These are phyloP conservation scores for Pichia paraexigua DNA, from an alignment of 805 yeast genomes.

Conservation along the genomic window DNA sequence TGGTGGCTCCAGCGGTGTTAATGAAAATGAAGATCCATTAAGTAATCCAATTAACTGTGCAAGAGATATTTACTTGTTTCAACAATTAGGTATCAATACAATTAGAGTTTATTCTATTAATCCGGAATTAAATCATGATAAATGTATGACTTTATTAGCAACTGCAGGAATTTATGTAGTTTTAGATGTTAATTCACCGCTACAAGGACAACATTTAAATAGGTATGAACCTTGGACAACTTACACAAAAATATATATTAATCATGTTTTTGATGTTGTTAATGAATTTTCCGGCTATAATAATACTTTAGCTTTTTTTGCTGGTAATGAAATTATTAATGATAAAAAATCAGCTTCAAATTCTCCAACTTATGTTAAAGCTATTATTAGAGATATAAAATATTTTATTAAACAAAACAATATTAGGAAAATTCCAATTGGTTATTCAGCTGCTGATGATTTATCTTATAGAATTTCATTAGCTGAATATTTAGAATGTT, in stretches of 20 bases:
- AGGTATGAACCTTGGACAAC: constrained; percentile 92
- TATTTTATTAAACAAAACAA: constrained; percentile 51
- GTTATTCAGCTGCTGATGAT: constrained; percentile 96
- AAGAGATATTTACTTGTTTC: constrained; percentile 74
- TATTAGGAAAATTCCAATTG: constrained; percentile 73
- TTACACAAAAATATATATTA: constrained; percentile 61
- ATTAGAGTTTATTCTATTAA: constrained; percentile 83
- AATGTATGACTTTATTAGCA: constrained; percentile 86
- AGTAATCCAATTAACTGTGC: constrained; percentile 68
- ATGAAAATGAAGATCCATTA: constrained; percentile 57
- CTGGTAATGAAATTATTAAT: constrained; percentile 86
- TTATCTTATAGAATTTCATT: constrained; percentile 65
- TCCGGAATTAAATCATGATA: constrained; percentile 74
- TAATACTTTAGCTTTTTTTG: constrained; percentile 85
- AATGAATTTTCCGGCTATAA: constrained; percentile 78
- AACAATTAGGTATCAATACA: constrained; percentile 79
- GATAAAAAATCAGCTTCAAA: constrained; percentile 60
- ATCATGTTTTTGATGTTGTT: constrained; percentile 69
- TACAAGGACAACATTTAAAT: constrained; percentile 68
- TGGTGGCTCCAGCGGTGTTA: constrained; percentile 80
- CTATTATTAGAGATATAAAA: constrained; percentile 75
- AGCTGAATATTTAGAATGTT: constrained; percentile 75
- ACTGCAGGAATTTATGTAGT: constrained; percentile 88
- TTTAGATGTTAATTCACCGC: constrained; percentile 86
- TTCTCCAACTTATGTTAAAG: constrained; percentile 74